Conservation (phyloP, 2,329 filamentous ascomycete genomes). For the Calycina marina region DNA sequence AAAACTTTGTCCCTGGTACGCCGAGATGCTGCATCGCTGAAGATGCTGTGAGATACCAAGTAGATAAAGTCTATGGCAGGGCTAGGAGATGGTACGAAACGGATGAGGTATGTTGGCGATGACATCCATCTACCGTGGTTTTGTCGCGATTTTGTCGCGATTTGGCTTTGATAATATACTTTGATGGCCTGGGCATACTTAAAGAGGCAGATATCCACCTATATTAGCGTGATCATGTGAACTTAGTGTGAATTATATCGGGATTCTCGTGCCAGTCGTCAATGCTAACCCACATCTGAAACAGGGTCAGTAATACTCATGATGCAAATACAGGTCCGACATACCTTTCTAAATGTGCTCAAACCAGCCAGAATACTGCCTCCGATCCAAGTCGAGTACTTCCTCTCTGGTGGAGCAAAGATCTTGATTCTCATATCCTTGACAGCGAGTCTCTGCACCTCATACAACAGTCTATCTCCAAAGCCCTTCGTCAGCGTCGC, state of each 20-base stretch:
- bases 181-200: no score
- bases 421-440: conserved; percentile 99
- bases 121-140: no score
- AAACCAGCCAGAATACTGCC: conserved; percentile 92
- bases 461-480: conserved; percentile 77
- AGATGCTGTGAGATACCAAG: no score
- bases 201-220: no score
- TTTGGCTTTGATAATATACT: no score
- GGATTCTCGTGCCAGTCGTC: conserved; percentile 99
- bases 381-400: conserved; percentile 98
- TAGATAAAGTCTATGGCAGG: no score
- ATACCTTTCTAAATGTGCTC: conserved; percentile 95
- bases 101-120: no score
- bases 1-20: no score
- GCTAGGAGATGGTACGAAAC: no score
- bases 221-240: conserved; percentile 50
- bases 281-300: conserved; percentile 98
- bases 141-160: no score
- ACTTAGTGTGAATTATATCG: conserved; percentile 96
- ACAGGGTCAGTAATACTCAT: no score
- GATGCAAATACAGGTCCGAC: conserved; percentile 14
- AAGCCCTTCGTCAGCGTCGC: conserved; percentile 96
- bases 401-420: conserved; percentile 90
- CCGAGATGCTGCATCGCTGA: no score
- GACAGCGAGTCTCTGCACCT: conserved; percentile 84